Evolutionary conservation across 2,329 filamentous ascomycete species (phyloP).

Genomic region (Trichoderma asperellum): DNA sequence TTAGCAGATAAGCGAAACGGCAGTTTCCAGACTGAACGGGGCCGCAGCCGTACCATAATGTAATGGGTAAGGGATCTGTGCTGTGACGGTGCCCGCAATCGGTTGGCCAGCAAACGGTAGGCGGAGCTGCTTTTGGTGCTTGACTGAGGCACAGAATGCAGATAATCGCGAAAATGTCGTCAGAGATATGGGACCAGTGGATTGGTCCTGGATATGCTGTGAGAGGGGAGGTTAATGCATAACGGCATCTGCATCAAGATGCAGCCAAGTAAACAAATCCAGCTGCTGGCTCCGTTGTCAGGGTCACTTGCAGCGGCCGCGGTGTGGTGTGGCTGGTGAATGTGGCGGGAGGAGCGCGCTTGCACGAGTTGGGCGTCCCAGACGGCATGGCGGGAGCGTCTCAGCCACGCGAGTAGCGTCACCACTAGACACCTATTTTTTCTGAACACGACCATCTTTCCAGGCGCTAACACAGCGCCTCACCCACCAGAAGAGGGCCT

Average conservation of each 20-base stretch:
- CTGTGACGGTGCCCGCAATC: constrained; percentile 15
- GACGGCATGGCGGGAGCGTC: neutral
- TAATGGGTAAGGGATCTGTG: constrained; percentile 25
- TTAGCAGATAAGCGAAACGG: constrained; percentile 30
- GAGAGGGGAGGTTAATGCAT: constrained; percentile 12
- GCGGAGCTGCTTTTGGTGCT: constrained; percentile 10
- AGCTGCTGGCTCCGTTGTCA: constrained; percentile 12
- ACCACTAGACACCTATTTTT: neutral
- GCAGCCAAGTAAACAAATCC: constrained; percentile 37
- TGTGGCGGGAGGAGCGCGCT: neutral
- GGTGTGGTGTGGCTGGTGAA: constrained; percentile 31
- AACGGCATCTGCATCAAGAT: constrained; percentile 12
- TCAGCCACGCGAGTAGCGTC: constrained; percentile 22
- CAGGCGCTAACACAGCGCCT: constrained; percentile 1
- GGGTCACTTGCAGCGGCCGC: constrained; percentile 1
- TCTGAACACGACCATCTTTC: neutral
- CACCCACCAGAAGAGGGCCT: neutral
- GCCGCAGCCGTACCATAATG: constrained; percentile 40
- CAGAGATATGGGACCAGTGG: constrained; percentile 3
- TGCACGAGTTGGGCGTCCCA: neutral
- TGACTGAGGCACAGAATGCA: constrained; percentile 4
- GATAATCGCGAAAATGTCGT: neutral
- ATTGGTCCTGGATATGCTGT: constrained; percentile 2
- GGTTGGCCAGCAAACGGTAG: constrained; percentile 34
- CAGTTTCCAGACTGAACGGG: constrained; percentile 27